Conservation (phyloP, 805 yeast species). For the Kurtzmaniella cleridarum region DNA sequence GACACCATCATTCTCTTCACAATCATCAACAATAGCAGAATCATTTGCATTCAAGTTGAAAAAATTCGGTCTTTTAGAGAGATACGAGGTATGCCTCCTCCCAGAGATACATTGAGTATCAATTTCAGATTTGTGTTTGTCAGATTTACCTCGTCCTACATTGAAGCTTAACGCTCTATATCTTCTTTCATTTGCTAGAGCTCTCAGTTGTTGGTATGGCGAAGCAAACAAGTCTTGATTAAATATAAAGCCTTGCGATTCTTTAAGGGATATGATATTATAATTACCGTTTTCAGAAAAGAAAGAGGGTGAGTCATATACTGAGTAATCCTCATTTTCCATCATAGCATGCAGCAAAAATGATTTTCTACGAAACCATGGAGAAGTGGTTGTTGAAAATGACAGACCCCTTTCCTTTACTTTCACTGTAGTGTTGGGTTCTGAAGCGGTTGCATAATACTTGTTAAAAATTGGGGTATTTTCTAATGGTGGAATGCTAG, state of each 20-base stretch:
- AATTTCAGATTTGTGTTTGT: not conserved
- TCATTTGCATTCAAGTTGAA: constrained; percentile 4
- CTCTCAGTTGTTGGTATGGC: constrained; percentile 54
- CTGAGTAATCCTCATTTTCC: constrained; percentile 47
- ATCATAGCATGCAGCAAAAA: constrained; percentile 56
- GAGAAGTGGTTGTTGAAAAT: constrained; percentile 39
- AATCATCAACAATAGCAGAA: constrained; percentile 15
- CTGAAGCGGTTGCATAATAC: too few species aligned
- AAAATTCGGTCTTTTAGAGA: constrained; percentile 19
- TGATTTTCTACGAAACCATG: constrained; percentile 51
- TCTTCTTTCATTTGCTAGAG: constrained; percentile 29
- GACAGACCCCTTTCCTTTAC: constrained; percentile 16
- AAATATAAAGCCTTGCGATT: constrained; percentile 72
- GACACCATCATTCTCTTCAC: constrained; percentile 9
- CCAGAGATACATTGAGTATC: not conserved
- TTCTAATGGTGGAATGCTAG: too few species aligned
- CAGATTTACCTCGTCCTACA: not conserved
- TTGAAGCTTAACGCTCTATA: constrained; percentile 17
- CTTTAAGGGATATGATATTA: constrained; percentile 43
- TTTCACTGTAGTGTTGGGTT: too few species aligned
- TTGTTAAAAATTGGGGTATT: too few species aligned
- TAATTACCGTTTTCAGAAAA: constrained; percentile 21
- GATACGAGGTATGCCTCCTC: constrained; percentile 28
- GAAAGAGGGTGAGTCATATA: constrained; percentile 43
- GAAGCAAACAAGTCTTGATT: constrained; percentile 74